Evolutionary conservation across 805 yeast genomes (phyloP), one percentile per base, ranked within the genome.

Genomic region (Wickerhamiella domercqiae): DNA sequence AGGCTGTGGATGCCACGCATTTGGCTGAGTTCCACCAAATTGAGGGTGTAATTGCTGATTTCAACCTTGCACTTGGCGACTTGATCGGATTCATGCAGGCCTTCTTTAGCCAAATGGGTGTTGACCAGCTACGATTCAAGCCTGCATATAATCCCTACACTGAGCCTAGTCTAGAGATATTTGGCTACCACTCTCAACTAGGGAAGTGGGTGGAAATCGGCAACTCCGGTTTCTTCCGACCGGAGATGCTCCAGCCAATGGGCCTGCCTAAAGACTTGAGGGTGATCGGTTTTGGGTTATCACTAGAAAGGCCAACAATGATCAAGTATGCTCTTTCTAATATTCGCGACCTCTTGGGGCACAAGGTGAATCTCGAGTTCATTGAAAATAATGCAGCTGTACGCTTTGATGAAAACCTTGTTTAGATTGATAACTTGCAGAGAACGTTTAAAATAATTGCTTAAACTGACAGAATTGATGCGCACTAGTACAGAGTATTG

Each of bases 111-210:
- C 82, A 82, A 66, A 90, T 90, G 98, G 98, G 98, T 58, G 98
- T 93, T 41, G 74, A 76, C 49, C 78, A 84, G 50, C 71, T 90
- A 53, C 78, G 97, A 63, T 90, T 90, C 75, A 90, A 90, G 67
- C 95, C 99, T 47, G 93, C 99, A 29, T 90, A 90, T 65, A 90
- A 90, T 63, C 99, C 99, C 42, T 90, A 90, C 71, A 90, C 99
- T 41, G 99, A 90, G 64, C 99, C 99, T 41, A 81, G 94, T 5
- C 72, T 90, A 73, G 99, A 90, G 67, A 90, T 90, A 49, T 90
- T 78, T 61, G 90, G 96, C 35, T 90, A 82, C 79, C 99, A 90
- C 63, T 76, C 74, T 51, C 95, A 95, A 36, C 70, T 90, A 52
- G 76, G 70, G 50, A 90, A 83, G 60, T 93, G 98, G 98, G 98